Conservation (phyloP, 2,329 filamentous ascomycete genomes). For the Huntiella moniliformis region DNA sequence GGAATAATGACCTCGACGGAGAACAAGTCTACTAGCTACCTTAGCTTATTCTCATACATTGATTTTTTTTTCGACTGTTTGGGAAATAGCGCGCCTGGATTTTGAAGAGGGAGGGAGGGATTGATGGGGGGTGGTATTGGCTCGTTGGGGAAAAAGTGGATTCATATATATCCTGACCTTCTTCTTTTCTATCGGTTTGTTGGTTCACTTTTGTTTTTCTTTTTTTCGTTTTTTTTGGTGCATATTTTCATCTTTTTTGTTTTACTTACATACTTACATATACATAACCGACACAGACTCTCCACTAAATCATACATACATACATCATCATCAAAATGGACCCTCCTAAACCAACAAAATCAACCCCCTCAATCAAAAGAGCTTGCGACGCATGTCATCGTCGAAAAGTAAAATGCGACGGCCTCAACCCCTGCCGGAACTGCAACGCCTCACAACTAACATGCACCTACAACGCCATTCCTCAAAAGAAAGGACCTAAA, state of each 20-base stretch:
- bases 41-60: too few relatives aligned
- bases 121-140: too few relatives aligned
- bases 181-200: too few relatives aligned
- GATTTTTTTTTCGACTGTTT: too few relatives aligned
- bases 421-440: slow-evolving; percentile 51
- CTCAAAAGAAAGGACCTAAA: slow-evolving; percentile 60
- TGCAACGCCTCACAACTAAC: slow-evolving; percentile 46
- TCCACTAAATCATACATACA: background rate
- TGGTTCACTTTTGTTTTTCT: too few relatives aligned
- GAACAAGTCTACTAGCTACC: too few relatives aligned
- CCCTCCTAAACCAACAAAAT: background rate
- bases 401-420: slow-evolving; percentile 57
- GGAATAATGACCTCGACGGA: too few relatives aligned
- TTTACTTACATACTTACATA: background rate
- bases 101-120: too few relatives aligned
- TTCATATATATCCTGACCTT: too few relatives aligned
- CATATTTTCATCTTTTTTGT: background rate
- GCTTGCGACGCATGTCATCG: slow-evolving; percentile 58
- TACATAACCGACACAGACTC: background rate
- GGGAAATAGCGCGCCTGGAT: too few relatives aligned
- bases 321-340: background rate
- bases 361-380: slow-evolving; percentile 25
- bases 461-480: slow-evolving; percentile 58
- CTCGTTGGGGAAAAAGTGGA: too few relatives aligned
- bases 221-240: too few relatives aligned